phyloP scores from a whole-genome alignment of 306 rosid genomes.

The Lithocarpus polystachyus region DNA sequence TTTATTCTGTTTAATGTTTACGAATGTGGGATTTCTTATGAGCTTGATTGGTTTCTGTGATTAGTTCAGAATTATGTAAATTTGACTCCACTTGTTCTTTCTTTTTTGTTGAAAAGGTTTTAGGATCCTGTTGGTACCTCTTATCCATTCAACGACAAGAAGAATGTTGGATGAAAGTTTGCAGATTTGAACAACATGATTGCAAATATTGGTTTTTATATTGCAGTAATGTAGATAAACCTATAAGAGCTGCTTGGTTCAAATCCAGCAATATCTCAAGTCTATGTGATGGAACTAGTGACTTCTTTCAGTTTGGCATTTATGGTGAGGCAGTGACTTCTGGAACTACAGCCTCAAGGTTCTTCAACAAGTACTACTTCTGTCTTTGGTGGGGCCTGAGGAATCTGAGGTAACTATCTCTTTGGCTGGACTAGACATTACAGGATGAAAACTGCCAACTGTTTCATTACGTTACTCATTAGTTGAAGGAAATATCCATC shows the following conservation, averaged over 20 bases:
- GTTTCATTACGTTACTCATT: background rate
- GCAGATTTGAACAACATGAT: slow-evolving; percentile 21
- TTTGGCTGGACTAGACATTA: background rate
- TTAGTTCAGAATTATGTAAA: background rate
- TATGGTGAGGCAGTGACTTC: background rate
- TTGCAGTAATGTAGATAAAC: slow-evolving; percentile 29
- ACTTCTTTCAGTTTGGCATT: slow-evolving; percentile 3
- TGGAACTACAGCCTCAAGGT: background rate
- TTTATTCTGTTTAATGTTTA: background rate
- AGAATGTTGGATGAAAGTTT: slow-evolving; percentile 64
- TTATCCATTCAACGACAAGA: slow-evolving; percentile 49
- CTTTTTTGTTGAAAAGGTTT: slow-evolving; percentile 35
- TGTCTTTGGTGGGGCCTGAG: slow-evolving; percentile 12
- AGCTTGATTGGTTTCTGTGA: background rate
- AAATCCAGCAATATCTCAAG: slow-evolving; percentile 48
- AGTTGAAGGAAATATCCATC: background rate
- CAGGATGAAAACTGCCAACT: background rate
- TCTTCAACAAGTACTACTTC: background rate
- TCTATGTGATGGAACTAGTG: slow-evolving; percentile 35
- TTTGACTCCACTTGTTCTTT: background rate
- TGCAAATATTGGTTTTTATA: slow-evolving; percentile 46
- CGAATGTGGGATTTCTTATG: background rate
- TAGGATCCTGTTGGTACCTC: slow-evolving; percentile 55
- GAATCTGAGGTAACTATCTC: background rate
- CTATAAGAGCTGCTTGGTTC: slow-evolving; percentile 39